Conservation (phyloP, 371 early-diverging fungal species). For the Rhizopus sp. region DNA sequence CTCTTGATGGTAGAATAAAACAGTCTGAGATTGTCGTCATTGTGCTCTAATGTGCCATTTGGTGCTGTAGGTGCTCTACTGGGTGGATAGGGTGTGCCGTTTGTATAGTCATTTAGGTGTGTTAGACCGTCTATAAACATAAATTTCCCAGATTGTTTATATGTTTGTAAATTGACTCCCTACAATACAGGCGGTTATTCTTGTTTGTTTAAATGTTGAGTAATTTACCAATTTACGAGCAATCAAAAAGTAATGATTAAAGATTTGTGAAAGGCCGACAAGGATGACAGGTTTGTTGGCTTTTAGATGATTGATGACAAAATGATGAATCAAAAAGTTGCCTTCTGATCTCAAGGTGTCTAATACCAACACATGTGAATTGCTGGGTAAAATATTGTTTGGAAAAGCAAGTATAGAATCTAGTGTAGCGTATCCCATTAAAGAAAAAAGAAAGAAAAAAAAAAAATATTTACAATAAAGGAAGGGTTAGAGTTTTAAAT, state of each 20-base stretch:
- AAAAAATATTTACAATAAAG: conserved; percentile 1
- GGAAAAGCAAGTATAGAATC: conserved; percentile 54
- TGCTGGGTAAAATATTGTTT: conserved; percentile 47
- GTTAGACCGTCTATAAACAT: conserved; percentile 67
- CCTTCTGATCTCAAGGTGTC: conserved; percentile 69
- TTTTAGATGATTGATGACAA: conserved; percentile 66
- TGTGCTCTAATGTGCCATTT: conserved; percentile 32
- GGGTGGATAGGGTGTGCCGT: conserved; percentile 43
- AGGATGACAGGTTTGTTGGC: conserved; percentile 59
- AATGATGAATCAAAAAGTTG: conserved; percentile 72
- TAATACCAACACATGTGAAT: conserved; percentile 58
- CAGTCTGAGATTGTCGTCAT: conserved; percentile 6
- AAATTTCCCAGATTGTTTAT: conserved; percentile 56
- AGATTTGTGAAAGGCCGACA: conserved; percentile 67
- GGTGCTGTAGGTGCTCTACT: conserved; percentile 41
- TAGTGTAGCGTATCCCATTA: conserved; percentile 52
- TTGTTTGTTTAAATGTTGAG: background rate
- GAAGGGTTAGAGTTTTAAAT: no score
- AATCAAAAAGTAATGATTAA: conserved; percentile 67
- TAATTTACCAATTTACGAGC: conserved; percentile 66
- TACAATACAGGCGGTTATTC: conserved; percentile 15
- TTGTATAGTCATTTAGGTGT: conserved; percentile 52
- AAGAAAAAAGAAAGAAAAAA: background rate
- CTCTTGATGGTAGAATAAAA: conserved; percentile 26
- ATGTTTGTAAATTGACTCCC: conserved; percentile 65